Evolutionary conservation across 106 monocot species (phyloP), one percentile per base, ranked within the genome.

Genomic region (Triglochin maritima): DNA sequence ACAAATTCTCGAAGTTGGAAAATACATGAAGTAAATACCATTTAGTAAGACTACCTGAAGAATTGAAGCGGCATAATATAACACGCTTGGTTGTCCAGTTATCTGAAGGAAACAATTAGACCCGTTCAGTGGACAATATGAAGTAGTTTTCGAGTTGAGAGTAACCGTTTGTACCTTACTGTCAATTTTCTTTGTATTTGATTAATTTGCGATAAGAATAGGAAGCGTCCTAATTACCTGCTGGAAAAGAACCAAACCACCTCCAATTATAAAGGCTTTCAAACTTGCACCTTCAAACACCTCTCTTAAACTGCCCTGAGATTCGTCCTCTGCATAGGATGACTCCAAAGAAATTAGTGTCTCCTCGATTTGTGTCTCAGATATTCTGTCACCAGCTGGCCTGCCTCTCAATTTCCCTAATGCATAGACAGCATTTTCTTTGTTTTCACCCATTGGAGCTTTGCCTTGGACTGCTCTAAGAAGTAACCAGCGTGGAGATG

Each of bases 51-150:
- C 44, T 55, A 96, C 96, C 91, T 96, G 96, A 62, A 96, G 91
- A 67, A 96, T 96, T 5, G 96, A 84, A 60, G 96, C 85, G 15
- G 96, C 96, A 84, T 91, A 96, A 76, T 96, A 96, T 12, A 96
- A 66, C 62, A 96, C 96, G 72, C 96, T 96, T 29, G 91, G 96
- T 71, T 96, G 96, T 46, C 96, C 96, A 44, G 96, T 96, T 73
- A 96, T 91, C 96, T 96, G 77, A 47, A 67, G 78, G 5, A 16
- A 68, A 46, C 52, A 14, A 66, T 11, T 6, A 5, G 9, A 16
- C 5, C 65, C 8, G 9, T 66, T 52, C 50, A 66, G 6, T 49
- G 4, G 13, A 51, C 15, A 7, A 15, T 4, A 47, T 0, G 47
- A 64, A 9, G n/a, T 7, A 49, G 13, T 63, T 11, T 11, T 29